Percentiles rank a stretch among this genome's conserved stretches.
phyloP scores from a whole-genome alignment of 768 basidiomycete species.

The Tylopilus plumbeoviolaceoides region DNA sequence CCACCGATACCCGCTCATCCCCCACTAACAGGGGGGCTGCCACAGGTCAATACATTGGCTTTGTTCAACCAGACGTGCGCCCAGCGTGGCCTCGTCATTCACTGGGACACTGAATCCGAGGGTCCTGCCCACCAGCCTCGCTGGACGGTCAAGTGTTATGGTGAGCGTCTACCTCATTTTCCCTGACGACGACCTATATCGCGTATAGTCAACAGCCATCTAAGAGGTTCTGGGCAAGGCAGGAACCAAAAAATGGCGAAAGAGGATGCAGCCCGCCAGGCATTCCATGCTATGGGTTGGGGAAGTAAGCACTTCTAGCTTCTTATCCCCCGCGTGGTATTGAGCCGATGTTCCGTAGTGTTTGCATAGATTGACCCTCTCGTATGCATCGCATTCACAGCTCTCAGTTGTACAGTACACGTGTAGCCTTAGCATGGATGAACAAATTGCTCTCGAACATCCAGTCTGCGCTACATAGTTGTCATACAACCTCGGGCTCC shows the following conservation, averaged over 20 bases:
- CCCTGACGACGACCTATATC: conserved; percentile 1
- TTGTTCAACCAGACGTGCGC: conserved; percentile 51
- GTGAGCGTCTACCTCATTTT: conserved; percentile 34
- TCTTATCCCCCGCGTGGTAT: not conserved
- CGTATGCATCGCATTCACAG: not conserved
- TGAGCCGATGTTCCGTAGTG: conserved; percentile 7
- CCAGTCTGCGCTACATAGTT: too few species aligned
- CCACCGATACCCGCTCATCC: conserved; percentile 19
- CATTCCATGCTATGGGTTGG: conserved; percentile 54
- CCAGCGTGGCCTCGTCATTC: conserved; percentile 42
- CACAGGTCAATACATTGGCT: conserved; percentile 39
- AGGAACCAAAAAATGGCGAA: conserved; percentile 65
- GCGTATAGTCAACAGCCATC: conserved; percentile 46
- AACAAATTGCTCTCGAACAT: not conserved
- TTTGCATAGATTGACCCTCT: conserved; percentile 8
- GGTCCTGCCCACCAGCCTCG: conserved; percentile 54
- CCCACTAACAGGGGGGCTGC: conserved; percentile 11
- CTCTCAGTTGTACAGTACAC: not conserved
- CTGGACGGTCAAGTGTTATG: conserved; percentile 52
- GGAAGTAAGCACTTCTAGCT: conserved; percentile 25
- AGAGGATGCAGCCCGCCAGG: conserved; percentile 61
- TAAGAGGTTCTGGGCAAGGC: conserved; percentile 47
- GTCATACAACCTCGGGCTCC: too few species aligned
- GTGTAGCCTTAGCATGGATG: not conserved
- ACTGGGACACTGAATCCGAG: conserved; percentile 42